Evolutionary conservation across 768 basidiomycete species (phyloP).

Genomic region (Lactifluus hygrophoroides): DNA sequence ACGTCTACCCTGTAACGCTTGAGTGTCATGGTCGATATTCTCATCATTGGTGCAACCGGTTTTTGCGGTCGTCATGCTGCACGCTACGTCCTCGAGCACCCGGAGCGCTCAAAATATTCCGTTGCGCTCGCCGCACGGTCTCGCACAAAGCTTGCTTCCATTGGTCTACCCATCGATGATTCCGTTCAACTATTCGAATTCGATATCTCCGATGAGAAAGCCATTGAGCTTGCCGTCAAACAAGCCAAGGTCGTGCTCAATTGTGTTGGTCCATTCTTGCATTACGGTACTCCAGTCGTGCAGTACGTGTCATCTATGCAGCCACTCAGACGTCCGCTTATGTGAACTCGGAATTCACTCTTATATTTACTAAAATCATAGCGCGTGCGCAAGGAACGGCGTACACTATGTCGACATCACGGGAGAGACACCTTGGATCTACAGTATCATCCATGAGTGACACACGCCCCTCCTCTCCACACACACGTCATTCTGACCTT

Average conservation of each 20-base stretch:
- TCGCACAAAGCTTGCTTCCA: conserved; percentile 9
- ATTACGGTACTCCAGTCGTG: conserved; percentile 66
- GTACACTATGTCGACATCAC: conserved; percentile 84
- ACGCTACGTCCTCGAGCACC: conserved; percentile 18
- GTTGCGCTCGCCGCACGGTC: conserved; percentile 17
- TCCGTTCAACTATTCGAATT: conserved; percentile 39
- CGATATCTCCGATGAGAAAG: conserved; percentile 47
- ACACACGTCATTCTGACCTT: too few relatives aligned
- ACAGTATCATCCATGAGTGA: conserved; percentile 50
- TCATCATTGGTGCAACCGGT: conserved; percentile 19
- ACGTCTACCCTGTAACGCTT: not conserved
- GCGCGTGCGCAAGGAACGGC: conserved; percentile 64
- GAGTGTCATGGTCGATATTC: conserved; percentile 15
- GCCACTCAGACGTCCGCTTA: not conserved
- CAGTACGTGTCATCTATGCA: conserved; percentile 31
- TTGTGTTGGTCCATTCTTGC: conserved; percentile 67
- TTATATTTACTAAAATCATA: conserved; percentile 22
- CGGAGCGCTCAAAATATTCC: conserved; percentile 11
- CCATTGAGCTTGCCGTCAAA: conserved; percentile 51
- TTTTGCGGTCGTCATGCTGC: conserved; percentile 20
- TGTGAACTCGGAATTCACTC: not conserved
- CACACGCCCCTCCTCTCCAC: conserved; percentile 22
- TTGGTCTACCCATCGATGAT: conserved; percentile 4
- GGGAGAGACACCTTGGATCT: conserved; percentile 63
- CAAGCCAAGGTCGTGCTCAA: conserved; percentile 63